A percentile compares a stretch with the other conserved stretches of the same genome.
phyloP scores from a whole-genome alignment of 768 basidiomycete genomes.

The Rhizopogon rudus region DNA sequence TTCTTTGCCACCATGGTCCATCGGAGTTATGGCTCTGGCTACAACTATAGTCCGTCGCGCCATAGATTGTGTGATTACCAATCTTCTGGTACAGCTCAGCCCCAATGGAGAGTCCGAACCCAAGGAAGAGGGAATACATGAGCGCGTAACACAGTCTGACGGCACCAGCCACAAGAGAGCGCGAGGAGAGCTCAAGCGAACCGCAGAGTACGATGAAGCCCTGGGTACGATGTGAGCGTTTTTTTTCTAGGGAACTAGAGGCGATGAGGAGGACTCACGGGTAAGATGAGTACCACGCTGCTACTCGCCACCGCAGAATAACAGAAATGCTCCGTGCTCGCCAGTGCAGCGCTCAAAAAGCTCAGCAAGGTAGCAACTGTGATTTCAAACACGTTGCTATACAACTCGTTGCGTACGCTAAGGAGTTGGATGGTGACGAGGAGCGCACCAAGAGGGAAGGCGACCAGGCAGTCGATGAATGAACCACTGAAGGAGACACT shows the following conservation, averaged over 20 bases:
- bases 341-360: constrained; percentile 72
- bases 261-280: constrained; percentile 36
- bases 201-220: constrained; percentile 71
- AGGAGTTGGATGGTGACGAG: constrained; percentile 70
- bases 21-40: constrained; percentile 44
- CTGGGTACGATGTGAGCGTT: constrained; percentile 13
- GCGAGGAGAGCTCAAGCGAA: constrained; percentile 72
- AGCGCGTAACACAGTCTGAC: constrained; percentile 78
- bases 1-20: constrained; percentile 71
- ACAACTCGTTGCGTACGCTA: constrained; percentile 71
- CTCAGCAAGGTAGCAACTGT: constrained; percentile 76
- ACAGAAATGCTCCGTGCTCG: constrained; percentile 65
- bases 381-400: constrained; percentile 80
- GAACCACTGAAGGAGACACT: constrained; percentile 68
- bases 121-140: constrained; percentile 73
- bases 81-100: constrained; percentile 62
- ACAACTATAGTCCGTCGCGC: constrained; percentile 60
- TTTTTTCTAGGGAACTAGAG: background rate
- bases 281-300: constrained; percentile 76
- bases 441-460: constrained; percentile 72
- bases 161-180: constrained; percentile 80
- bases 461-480: constrained; percentile 70
- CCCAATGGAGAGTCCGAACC: constrained; percentile 81
- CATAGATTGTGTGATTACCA: constrained; percentile 39
- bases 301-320: constrained; percentile 77